Conservation (phyloP, 331 rosid species). For the Erythrophleum ivorense region DNA sequence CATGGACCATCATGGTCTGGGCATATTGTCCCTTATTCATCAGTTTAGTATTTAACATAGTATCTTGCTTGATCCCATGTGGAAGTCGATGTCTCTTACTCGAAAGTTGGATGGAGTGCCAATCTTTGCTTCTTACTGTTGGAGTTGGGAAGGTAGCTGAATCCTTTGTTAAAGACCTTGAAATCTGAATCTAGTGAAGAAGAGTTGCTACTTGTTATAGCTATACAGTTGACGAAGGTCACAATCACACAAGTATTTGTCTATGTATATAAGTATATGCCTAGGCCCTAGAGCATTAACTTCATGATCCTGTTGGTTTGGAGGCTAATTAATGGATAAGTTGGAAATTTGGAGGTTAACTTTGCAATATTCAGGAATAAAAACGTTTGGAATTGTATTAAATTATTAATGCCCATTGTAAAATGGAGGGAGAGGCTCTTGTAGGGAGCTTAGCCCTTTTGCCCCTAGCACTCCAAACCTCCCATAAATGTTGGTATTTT, state of each 20-base stretch:
- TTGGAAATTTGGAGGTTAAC: background rate
- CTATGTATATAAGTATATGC: background rate
- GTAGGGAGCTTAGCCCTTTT: background rate
- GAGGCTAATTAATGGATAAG: background rate
- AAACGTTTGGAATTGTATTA: background rate
- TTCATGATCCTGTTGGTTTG: background rate
- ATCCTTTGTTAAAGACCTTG: slow-evolving; percentile 3
- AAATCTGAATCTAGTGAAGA: background rate
- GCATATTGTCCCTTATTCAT: background rate
- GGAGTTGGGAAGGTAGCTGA: background rate
- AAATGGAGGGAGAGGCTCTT: background rate
- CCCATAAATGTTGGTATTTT: background rate
- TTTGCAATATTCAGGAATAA: background rate
- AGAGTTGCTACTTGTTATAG: background rate
- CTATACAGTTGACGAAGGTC: background rate
- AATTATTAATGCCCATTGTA: background rate
- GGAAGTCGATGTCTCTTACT: background rate
- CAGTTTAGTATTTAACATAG: background rate
- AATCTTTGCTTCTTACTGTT: background rate
- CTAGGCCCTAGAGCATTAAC: background rate
- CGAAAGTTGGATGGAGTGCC: slow-evolving; percentile 16
- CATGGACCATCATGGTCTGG: background rate
- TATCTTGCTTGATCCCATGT: background rate
- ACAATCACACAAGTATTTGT: background rate
- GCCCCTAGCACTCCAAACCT: background rate